phyloP scores from a whole-genome alignment of 805 yeast species.

The Barnettozyma salicaria region DNA sequence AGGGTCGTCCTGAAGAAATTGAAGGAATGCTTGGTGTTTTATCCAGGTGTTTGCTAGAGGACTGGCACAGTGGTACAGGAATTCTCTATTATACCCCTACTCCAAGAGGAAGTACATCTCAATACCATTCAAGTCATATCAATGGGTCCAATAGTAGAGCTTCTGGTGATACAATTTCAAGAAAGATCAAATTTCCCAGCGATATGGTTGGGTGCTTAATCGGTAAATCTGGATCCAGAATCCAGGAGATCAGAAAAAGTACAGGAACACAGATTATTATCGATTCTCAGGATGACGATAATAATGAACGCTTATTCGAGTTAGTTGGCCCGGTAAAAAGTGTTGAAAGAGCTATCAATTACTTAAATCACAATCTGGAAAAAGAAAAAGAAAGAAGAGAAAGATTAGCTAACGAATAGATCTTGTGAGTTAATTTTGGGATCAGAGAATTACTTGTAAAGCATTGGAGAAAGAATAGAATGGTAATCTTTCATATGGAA shows the following conservation, averaged over 20 bases:
- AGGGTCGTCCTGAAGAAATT: conserved; percentile 66
- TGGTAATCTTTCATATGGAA: neutral
- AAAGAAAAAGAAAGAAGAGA: conserved; percentile 50
- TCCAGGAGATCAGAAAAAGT: conserved; percentile 74
- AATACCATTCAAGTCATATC: conserved; percentile 17
- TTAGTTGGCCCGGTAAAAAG: conserved; percentile 48
- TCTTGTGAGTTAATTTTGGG: neutral
- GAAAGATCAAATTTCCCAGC: conserved; percentile 58
- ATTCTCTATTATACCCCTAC: conserved; percentile 58
- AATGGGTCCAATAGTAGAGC: neutral
- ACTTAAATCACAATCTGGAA: conserved; percentile 51
- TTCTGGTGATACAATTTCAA: conserved; percentile 25
- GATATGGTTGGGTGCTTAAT: conserved; percentile 85
- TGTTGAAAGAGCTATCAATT: conserved; percentile 53
- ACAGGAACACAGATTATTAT: conserved; percentile 78
- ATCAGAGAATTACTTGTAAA: conserved; percentile 7
- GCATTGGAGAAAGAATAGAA: neutral
- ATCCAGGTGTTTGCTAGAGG: conserved; percentile 69
- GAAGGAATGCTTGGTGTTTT: conserved; percentile 51
- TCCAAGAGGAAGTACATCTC: conserved; percentile 15
- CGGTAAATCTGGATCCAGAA: conserved; percentile 80
- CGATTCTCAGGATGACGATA: conserved; percentile 59
- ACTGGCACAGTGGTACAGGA: conserved; percentile 59
- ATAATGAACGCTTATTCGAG: conserved; percentile 63
- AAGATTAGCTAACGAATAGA: conserved; percentile 19